These are phyloP conservation scores for Murraya koenigii DNA, from an alignment of 345 rosid species.

Conservation along the genomic window DNA sequence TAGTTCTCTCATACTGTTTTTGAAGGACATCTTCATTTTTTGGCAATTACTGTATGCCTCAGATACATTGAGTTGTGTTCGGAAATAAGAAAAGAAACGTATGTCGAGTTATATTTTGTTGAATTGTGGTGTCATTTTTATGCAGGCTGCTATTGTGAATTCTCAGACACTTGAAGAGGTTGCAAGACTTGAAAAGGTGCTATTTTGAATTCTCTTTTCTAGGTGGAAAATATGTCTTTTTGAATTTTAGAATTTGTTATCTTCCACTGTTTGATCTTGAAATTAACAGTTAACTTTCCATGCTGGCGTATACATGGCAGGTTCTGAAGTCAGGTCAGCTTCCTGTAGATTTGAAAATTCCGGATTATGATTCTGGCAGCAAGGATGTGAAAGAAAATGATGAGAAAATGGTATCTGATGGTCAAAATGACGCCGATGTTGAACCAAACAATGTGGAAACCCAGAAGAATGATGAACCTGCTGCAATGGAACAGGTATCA, in stretches of 20 bases:
- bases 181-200: conserved; percentile 93
- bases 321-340: conserved; percentile 91
- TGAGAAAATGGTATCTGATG: conserved; percentile 39
- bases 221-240: not conserved
- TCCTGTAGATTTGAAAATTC: conserved; percentile 74
- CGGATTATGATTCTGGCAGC: conserved; percentile 33
- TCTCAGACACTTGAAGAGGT: conserved; percentile 99
- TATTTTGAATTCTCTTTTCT: too few relatives aligned
- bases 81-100: not conserved
- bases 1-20: not conserved
- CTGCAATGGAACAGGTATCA: conserved; percentile 70
- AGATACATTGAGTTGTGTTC: not conserved
- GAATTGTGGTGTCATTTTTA: conserved; percentile 9
- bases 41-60: not conserved
- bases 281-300: conserved; percentile 18
- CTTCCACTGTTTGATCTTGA: conserved; percentile 11
- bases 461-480: conserved; percentile 46
- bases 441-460: conserved; percentile 30
- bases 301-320: conserved; percentile 41
- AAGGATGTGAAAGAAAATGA: conserved; percentile 34
- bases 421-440: conserved; percentile 18
- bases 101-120: not conserved
- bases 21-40: not conserved
- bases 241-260: not conserved
- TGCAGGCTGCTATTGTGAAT: conserved; percentile 98